A percentile compares a stretch with the other conserved stretches of the same genome.
These are phyloP conservation scores for Vicia sativa DNA, from an alignment of 306 rosid genomes.

Conservation along the genomic window DNA sequence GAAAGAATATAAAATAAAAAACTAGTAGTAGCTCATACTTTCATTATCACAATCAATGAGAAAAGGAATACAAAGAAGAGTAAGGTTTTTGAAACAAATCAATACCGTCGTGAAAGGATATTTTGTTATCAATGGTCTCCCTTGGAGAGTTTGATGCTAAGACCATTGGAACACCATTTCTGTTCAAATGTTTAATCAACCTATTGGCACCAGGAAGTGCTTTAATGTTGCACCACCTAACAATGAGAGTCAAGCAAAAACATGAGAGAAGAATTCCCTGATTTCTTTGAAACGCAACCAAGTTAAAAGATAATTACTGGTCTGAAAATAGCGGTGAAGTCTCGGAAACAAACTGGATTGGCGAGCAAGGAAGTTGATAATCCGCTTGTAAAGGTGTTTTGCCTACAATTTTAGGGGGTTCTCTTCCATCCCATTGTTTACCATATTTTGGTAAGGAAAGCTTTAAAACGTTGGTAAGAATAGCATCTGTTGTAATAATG, in stretches of 20 bases:
- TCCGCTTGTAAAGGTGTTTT: constrained; percentile 78
- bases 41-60: background rate
- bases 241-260: constrained; percentile 28
- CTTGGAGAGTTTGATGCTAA: constrained; percentile 88
- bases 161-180: constrained; percentile 71
- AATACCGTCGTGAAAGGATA: constrained; percentile 86
- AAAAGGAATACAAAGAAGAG: constrained; percentile 32
- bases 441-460: constrained; percentile 59
- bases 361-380: constrained; percentile 78
- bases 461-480: constrained; percentile 62
- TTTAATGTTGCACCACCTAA: constrained; percentile 82
- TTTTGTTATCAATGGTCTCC: constrained; percentile 70
- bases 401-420: constrained; percentile 60
- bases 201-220: constrained; percentile 90
- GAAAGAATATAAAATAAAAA: constrained; percentile 33
- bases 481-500: constrained; percentile 41
- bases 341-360: constrained; percentile 61
- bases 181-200: constrained; percentile 74
- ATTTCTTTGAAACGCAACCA: constrained; percentile 5
- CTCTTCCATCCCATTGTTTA: constrained; percentile 95
- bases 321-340: constrained; percentile 66
- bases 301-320: constrained; percentile 49
- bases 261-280: constrained; percentile 24
- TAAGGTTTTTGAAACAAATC: constrained; percentile 30
- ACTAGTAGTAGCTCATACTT: background rate